Evolutionary conservation across 2,329 filamentous ascomycete genomes (phyloP), one percentile per base, ranked within the genome.

Genomic region (Laburnicola sp.): DNA sequence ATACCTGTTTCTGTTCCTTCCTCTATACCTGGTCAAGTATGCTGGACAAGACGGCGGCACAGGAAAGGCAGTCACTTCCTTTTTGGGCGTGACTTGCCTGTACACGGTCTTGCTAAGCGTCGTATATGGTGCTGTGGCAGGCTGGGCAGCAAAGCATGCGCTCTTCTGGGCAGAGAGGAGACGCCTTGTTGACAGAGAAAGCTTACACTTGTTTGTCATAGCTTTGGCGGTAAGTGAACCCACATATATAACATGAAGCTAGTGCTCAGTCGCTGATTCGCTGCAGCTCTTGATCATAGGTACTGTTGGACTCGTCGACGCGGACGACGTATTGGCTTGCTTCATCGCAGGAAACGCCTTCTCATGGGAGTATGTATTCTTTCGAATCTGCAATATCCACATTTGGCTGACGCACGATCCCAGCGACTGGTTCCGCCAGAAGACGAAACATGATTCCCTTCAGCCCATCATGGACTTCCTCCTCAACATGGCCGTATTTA

Each of bases 391-490:
- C n/a, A n/a, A n/a, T n/a, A n/a, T n/a, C n/a, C n/a, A n/a, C n/a
- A n/a, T n/a, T n/a, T n/a, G n/a, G n/a, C n/a, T n/a, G n/a, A n/a
- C n/a, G n/a, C n/a, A n/a, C n/a, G n/a, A n/a, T n/a, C n/a, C n/a
- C 28, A 78, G 77, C 69, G 90, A 94, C 72, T 93, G 89, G 89
- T 96, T 95, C 72, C 86, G 91, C 0, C 76, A 91, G 1, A 87
- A 92, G 70, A 96, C 91, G 0, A 75, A 87, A 56, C 90, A 95
- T 59, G 91, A 96, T 68, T 91, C 88, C 2, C 78, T 96, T 7
- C 90, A 95, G 68, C 89, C 90, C 0, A 95, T 90, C 0, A 87
- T 96, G 34, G 90, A 96, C 70, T 94, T 94, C 89, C 79, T 96
- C 6, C 85, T 96, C 49, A 96, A 95, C 65, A 82, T 93, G 6